Percentiles rank a stretch among this genome's conserved stretches.
phyloP scores from a whole-genome alignment of 371 early-diverging fungal genomes.

The Rhizopus stolonifer region DNA sequence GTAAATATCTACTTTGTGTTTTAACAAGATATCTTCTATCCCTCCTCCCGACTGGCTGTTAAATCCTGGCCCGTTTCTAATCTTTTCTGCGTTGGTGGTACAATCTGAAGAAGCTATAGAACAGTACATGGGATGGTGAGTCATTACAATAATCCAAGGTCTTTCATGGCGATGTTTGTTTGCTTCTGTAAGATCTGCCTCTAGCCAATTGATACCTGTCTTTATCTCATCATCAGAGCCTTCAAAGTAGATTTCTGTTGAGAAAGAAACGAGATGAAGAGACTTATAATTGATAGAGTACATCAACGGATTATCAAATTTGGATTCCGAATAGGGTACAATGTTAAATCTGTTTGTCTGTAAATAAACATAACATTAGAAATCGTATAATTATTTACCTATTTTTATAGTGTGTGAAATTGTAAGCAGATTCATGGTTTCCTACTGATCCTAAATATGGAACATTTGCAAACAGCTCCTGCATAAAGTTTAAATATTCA shows the following conservation, averaged over 20 bases:
- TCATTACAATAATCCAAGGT: conserved; percentile 46
- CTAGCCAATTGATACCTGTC: conserved; percentile 44
- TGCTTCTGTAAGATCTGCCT: conserved; percentile 34
- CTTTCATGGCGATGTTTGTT: conserved; percentile 32
- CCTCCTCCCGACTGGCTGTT: conserved; percentile 22
- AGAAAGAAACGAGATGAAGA: conserved; percentile 43
- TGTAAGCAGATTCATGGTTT: conserved; percentile 46
- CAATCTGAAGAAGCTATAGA: conserved; percentile 26
- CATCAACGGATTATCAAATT: conserved; percentile 32
- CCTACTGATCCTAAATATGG: conserved; percentile 47
- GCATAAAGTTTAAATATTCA: conserved; percentile 44
- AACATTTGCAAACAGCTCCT: conserved; percentile 34
- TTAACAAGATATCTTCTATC: conserved; percentile 28
- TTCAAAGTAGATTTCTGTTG: conserved; percentile 42
- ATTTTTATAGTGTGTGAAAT: conserved; percentile 47
- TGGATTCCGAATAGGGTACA: conserved; percentile 39
- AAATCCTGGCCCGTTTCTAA: conserved; percentile 27
- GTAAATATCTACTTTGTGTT: conserved; percentile 31
- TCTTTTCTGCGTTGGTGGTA: conserved; percentile 19
- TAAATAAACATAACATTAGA: no score
- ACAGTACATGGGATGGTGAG: conserved; percentile 41
- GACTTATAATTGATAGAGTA: conserved; percentile 48
- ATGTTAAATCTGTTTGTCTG: conserved; percentile 38
- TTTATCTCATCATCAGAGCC: conserved; percentile 28
- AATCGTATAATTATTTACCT: conserved; percentile 28